phyloP scores from a whole-genome alignment of 768 basidiomycete species.

The Lentinula aciculospora region DNA sequence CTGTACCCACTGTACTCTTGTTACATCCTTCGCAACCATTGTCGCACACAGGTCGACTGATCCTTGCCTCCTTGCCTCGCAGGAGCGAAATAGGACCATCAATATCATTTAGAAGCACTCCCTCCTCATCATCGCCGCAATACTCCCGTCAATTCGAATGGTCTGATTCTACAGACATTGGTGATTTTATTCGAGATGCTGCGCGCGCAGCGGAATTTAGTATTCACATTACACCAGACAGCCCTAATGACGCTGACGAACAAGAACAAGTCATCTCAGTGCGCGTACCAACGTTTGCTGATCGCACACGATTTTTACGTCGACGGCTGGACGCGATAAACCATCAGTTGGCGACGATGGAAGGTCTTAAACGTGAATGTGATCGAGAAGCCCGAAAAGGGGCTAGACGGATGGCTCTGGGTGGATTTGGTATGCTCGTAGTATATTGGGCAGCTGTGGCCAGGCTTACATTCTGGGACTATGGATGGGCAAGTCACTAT shows the following conservation, averaged over 20 bases:
- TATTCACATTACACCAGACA: conserved; percentile 29
- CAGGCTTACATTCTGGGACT: conserved; percentile 61
- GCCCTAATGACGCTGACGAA: conserved; percentile 6
- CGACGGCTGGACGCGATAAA: conserved; percentile 38
- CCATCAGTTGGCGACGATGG: conserved; percentile 41
- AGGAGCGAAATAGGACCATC: conserved; percentile 1
- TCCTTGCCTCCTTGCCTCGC: conserved; percentile 37
- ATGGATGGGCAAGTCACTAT: conserved; percentile 33
- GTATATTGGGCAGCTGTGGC: conserved; percentile 63
- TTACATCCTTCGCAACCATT: conserved; percentile 68
- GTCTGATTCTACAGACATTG: conserved; percentile 59
- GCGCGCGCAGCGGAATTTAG: conserved; percentile 49
- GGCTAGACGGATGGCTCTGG: conserved; percentile 50
- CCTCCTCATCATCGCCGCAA: conserved; percentile 13
- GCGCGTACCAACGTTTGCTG: conserved; percentile 57
- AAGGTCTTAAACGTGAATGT: conserved; percentile 46
- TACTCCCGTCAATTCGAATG: conserved; percentile 35
- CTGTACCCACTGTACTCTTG: conserved; percentile 47
- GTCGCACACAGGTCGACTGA: conserved; percentile 55
- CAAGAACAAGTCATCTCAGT: conserved; percentile 33
- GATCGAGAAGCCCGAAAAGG: conserved; percentile 53
- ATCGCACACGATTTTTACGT: conserved; percentile 54
- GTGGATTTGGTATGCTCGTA: conserved; percentile 53
- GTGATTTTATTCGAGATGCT: conserved; percentile 61
- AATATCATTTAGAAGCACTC: conserved; percentile 43